Base-by-base conservation (phyloP, 192 early-diverging fungal species). In the Glomus cerebriforme region DNA sequence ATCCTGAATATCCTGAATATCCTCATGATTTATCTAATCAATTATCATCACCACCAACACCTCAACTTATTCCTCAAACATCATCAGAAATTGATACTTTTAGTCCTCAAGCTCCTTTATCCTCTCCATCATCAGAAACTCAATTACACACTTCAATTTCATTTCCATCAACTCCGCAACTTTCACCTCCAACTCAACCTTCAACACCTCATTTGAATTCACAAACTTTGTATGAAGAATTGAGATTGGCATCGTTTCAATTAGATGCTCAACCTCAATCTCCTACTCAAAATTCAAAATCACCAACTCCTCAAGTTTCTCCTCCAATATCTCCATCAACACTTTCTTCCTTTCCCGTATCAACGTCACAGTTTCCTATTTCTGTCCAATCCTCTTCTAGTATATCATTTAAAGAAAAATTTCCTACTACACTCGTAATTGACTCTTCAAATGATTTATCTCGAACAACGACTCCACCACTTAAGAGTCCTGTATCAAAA, bases 251-350 rank as follows among this genome's bases (percentile, higher is more conserved):
- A 3, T 49, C 43, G n/a, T 35, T 22, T 24, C 19, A 3, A 43
- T 29, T 24, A 71, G 3, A 31, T 27, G 9, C 1, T 29, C 19
- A 71, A 1, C 1, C 43, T 22, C 32, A 29, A 64, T 32, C 7
- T 22, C 6, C 65, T 22, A 6, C 65, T 34, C 60, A 63, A 63
- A 10, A 26, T 1, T 13, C 27, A 1, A 63, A 63, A 22, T 22
- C 49, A 54, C 19, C 49, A 63, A 8, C 69, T 1, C 45, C 43
- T 12, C 69, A 45, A 71, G 7, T 35, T 47, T 71, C 69, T 29
- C 69, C 69, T 1, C 69, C 69, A 2, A 19, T 47, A 49, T 71
- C 69, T 47, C 69, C 69, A 29, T 31, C 68, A n/a, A 47, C 69
- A 29, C 43, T 71, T 47, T 43, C 69, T 26, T 13, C 32, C 13